These are phyloP conservation scores for Phytophthora idaei DNA, from an alignment of 352 stramenopile genomes.

Conservation along the genomic window DNA sequence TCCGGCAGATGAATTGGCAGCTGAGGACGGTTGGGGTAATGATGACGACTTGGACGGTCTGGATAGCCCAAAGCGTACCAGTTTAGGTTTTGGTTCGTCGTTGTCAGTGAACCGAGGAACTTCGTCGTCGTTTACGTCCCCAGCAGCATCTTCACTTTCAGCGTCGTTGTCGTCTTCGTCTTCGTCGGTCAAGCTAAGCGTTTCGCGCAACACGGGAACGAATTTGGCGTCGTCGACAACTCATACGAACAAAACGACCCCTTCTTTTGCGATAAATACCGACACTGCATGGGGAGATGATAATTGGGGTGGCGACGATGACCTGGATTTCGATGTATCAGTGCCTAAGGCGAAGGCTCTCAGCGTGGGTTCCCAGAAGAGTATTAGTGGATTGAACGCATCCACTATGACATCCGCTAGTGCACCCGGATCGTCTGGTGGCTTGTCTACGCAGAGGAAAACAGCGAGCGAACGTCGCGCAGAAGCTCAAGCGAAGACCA, in stretches of 20 bases:
- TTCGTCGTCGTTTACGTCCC: slow-evolving; percentile 34
- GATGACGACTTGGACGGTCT: slow-evolving; percentile 64
- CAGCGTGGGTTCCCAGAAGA: slow-evolving; percentile 24
- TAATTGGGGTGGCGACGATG: slow-evolving; percentile 68
- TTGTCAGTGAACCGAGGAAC: slow-evolving; percentile 29
- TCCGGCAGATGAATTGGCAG: slow-evolving; percentile 47
- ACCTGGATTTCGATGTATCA: slow-evolving; percentile 41
- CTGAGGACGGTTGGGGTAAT: slow-evolving; percentile 69
- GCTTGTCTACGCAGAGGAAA: slow-evolving; percentile 39
- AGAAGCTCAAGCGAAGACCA: slow-evolving; percentile 69
- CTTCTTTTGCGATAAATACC: slow-evolving; percentile 39
- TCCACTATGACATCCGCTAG: slow-evolving; percentile 14
- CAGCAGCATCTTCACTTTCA: slow-evolving; percentile 31
- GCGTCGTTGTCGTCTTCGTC: slow-evolving; percentile 46
- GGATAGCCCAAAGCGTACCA: slow-evolving; percentile 44
- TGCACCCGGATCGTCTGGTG: slow-evolving; percentile 16
- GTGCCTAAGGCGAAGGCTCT: slow-evolving; percentile 25
- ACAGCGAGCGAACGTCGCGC: slow-evolving; percentile 56
- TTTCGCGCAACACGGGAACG: slow-evolving; percentile 29
- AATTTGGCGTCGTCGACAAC: slow-evolving; percentile 7
- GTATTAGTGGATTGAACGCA: slow-evolving; percentile 17
- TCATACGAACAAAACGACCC: slow-evolving; percentile 20
- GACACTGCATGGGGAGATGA: slow-evolving; percentile 66
- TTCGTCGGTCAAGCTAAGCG: slow-evolving; percentile 59
- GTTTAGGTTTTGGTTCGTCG: slow-evolving; percentile 34